Percentiles rank a stretch among this genome's conserved stretches.
Conservation (phyloP, 2,329 filamentous ascomycete species). For the Myriangium duriaei region DNA sequence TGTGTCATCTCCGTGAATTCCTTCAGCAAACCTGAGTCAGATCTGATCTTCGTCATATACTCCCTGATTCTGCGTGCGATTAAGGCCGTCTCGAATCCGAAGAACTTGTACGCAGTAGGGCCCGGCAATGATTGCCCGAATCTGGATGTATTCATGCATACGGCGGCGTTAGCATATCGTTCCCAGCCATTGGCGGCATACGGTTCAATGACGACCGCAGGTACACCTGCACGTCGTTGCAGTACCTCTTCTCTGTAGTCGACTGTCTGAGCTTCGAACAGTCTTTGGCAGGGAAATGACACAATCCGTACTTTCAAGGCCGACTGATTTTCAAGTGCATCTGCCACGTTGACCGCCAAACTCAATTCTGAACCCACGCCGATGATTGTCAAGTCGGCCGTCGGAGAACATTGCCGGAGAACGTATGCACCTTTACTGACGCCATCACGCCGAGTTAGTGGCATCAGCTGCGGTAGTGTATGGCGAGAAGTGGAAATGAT, state of each 20-base stretch:
- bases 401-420: conserved; percentile 16
- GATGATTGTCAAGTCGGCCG: conserved; percentile 27
- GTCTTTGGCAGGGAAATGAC: conserved; percentile 33
- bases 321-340: conserved; percentile 22
- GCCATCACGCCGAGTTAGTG: conserved; percentile 19
- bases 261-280: conserved; percentile 31
- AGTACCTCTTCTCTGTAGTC: conserved; percentile 22
- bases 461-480: conserved; percentile 19
- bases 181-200: conserved; percentile 48
- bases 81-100: conserved; percentile 38
- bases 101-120: conserved; percentile 42
- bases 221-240: neutral
- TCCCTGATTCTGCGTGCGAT: conserved; percentile 30
- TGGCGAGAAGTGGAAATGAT: conserved; percentile 40
- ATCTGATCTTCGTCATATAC: conserved; percentile 24
- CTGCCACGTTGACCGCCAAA: conserved; percentile 28
- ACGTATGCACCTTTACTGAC: conserved; percentile 24
- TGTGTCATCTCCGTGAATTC: no score
- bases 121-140: conserved; percentile 47
- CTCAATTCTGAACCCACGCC: conserved; percentile 33
- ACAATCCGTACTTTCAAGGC: conserved; percentile 28
- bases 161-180: conserved; percentile 46
- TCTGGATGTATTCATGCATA: conserved; percentile 37
- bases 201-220: conserved; percentile 46
- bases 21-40: neutral